Base-by-base conservation (phyloP, 176 grass and related monocot genomes). In the Carex kokanica region DNA sequence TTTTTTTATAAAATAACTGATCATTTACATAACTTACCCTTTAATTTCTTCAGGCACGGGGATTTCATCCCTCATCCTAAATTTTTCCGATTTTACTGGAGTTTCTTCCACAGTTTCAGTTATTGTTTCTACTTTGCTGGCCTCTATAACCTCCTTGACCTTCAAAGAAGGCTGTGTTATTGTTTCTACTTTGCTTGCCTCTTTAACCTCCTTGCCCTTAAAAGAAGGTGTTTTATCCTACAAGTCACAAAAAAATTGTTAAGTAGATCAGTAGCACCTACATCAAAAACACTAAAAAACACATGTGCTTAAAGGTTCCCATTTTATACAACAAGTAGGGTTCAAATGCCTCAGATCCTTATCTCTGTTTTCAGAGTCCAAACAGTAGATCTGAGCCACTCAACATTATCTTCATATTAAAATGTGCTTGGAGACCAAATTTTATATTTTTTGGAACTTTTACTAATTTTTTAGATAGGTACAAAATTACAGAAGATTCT, bases 21-120 rank as follows among this genome's bases (percentile, higher is more conserved):
- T 74, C 55, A 89, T 52, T 83, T 61, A 80, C 18, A 21, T 32
- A 54, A 53, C 78, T 80, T 93, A 97, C 94, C 87, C 84, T 81
- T 83, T 16, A 72, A 24, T 79, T 59, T 79, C 41, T 27, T 89
- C 83, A 80, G 41, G 31, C 23, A 91, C 74, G 47, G 81, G 13
- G 20, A 60, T 31, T 27, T 83, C 54, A 43, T 66, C 85, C 79
- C 54, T 83, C 79, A 79, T 82, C 63, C 18, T 85, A 83, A 72
- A 10, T 0, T 78, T 68, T 84, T 83, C 78, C 34, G 81, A 85
- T 78, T 17, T 34, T 51, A 32, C 57, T 77, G 70, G 79, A 79
- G 47, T 56, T 69, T 88, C 31, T 83, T 70, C 9, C 23, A 62
- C 36, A 60, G 75, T 86, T 75, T 51, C 24, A 18, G 72, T 67